Base-by-base conservation (phyloP, 306 rosid genomes). In the Prinsepia uniflora region DNA sequence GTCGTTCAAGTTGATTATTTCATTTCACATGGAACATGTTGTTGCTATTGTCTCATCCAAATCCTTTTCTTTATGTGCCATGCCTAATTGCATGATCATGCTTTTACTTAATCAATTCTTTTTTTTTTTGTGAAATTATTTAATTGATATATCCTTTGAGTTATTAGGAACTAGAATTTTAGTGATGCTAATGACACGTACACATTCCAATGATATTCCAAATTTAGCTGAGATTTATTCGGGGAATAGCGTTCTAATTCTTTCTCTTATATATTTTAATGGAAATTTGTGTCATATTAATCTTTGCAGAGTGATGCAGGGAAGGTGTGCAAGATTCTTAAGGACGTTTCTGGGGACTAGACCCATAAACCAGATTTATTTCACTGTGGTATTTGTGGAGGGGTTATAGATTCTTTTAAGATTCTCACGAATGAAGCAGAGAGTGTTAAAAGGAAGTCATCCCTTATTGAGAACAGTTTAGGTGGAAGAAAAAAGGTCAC, bases 251-350 rank as follows among this genome's bases (percentile, higher is more conserved):
- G 36, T 30, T 3, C 36, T 30, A 30, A 30, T 30, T 30, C 36
- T 30, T 30, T 30, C 36, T 30, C 3, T 30, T 30, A 45, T 45
- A 34, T 30, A 18, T 24, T 54, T n/a, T 39, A 39, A 68, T 49
- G 50, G 17, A 53, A 57, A 63, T 71, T 49, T n/a, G 62, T 63
- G 14, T 59, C 60, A 8, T 63, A 69, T 68, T 67, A 11, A 40
- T 34, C n/a, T 77, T 72, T 65, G 72, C 81, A 94, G 99, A 81
- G 72, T 39, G 90, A 94, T 77, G 96, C 96, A 44, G 91, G 83
- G 83, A 86, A 78, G 82, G 65, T 86, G 94, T 83, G 76, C 78
- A 84, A 78, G 84, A 74, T 84, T 54, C 65, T 94, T 43, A 80
- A 65, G 85, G 79, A 67, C 71, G 71, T 66, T 84, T 70, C 97